Evolutionary conservation across 306 rosid genomes (phyloP), one percentile per base, ranked within the genome.

Genomic region (Citrullus amarus): DNA sequence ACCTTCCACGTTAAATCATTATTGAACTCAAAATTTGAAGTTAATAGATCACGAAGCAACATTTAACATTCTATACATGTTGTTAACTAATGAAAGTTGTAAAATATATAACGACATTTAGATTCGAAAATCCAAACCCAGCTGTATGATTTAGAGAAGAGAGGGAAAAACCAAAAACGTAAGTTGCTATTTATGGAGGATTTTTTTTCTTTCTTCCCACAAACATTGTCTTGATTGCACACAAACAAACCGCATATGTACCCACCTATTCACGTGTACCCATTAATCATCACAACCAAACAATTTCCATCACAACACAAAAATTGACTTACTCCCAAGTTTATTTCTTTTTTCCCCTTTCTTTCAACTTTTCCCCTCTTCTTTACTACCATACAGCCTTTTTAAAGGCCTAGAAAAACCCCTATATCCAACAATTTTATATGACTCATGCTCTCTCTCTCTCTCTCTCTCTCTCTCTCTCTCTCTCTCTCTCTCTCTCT

Each of bases 221-320:
- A 17, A 43, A 43, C 78, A 80, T 73, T 84, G 83, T 86, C 86
- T 78, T 56, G 70, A 80, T 79, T 79, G 81, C 43, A 53, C 75
- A 83, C 82, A 83, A 84, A 87, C 80, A 85, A 78, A 83, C 28
- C 63, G 80, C 79, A 66, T 50, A 66, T 75, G 81, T 77, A 87
- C 87, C 85, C 80, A 86, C 79, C 83, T 72, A 81, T 85, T 89
- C 96, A 91, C 93, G 86, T 88, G 96, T 82, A 82, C 83, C 82
- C 82, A 65, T 79, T 82, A 87, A 86, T 89, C 86, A 88, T 88
- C 83, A 78, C 87, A 81, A 83, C 86, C 77, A 81, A 83, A 83
- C 90, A 87, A 87, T 82, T 54, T 8, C 58, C 43, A 25, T 48
- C 77, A 46, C 77, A 72, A 72, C 59, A 50, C 77, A 72, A 72